Base-by-base conservation (phyloP, 1,284 basidiomycete species). In the Leccinum griseonigrum region DNA sequence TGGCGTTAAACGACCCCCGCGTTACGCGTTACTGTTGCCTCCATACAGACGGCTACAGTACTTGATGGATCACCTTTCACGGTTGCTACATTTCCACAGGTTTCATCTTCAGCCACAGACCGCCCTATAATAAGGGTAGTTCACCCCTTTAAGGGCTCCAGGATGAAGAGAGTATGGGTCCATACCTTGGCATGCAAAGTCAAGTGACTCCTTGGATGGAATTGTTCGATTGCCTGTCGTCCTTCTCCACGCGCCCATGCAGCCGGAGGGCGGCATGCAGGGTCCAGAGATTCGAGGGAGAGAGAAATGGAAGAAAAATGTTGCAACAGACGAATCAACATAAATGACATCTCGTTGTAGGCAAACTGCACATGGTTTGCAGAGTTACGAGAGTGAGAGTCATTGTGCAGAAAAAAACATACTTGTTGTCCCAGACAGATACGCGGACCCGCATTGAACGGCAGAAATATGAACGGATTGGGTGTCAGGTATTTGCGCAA, bases 311-410 rank as follows among this genome's bases (percentile, higher is more conserved):
- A 72, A 0, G 79, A 77, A 72, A 89, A 85, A 40, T 75, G 71
- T 72, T 90, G 87, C 18, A 90, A 70, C n/a, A 90, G 74, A 10
- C 85, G 81, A 51, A 88, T 79, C 61, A 89, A 69, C 77, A 87
- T 81, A 74, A 86, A 88, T 1, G 86, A 87, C 67, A 82, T 81
- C 66, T 88, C 86, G 69, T 88, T 87, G 70, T 87, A 88, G 3
- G 88, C 87, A 69, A 87, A 87, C 82, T 88, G 60, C 29, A 18
- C 18, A 8, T 11, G 22, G 40, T 13, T 32, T 26, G 7, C 1
- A 22, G 10, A 53, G 9, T 43, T 18, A 7, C 14, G 22, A 52
- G 18, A 11, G 4, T 2, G 36, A 7, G 18, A 53, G 13, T 2
- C 8, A 51, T 1, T n/a, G 28, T 31, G 22, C 10, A 51, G 7